Base-by-base conservation (phyloP, 2,329 filamentous ascomycete genomes). In the Exserohilum rostratum region DNA sequence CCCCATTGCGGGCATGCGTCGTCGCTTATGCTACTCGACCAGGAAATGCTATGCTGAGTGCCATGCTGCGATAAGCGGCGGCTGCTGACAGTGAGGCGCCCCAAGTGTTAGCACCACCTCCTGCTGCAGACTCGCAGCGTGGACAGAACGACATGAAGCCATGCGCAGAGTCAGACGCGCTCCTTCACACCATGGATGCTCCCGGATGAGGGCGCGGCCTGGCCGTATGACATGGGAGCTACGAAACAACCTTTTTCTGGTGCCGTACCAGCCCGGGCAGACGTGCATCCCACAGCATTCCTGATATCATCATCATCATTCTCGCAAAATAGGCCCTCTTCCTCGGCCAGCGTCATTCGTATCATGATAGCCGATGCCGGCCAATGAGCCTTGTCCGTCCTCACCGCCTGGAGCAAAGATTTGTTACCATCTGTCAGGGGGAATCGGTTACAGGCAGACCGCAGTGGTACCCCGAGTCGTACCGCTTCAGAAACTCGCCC, bases 391-490 rank as follows among this genome's bases (percentile, higher is more conserved):
- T 31, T 15, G 7, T 18, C 50, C 55, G 31, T 57, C 46, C 60
- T 65, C 70, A 73, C 70, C 69, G 70, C 70, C 63, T 65, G 60
- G 52, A 60, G 43, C 51, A 60, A 52, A 53, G 22, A 35, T 55
- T 54, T 43, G 47, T 46, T 54, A 54, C 47, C 47, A 55, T 53
- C 55, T 55, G 60, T 56, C 60, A 65, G 57, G 63, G 62, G 52
- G 53, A 38, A 51, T 35, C 53, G 45, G 52, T 60, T 53, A 50
- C 60, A 64, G 61, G 57, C 55, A 64, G 60, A 58, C 60, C 60
- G 61, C 50, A 65, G 57, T 47, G 56, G 63, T 55, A 59, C 57
- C 35, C 62, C 60, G 60, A 67, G 55, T 68, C 63, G 63, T 61
- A 64, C 57, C 55, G 57, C 58, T 45, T 54, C 49, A 37, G 50